These are phyloP conservation scores for Lepidium didymum DNA, from an alignment of 345 rosid species.

Conservation along the genomic window DNA sequence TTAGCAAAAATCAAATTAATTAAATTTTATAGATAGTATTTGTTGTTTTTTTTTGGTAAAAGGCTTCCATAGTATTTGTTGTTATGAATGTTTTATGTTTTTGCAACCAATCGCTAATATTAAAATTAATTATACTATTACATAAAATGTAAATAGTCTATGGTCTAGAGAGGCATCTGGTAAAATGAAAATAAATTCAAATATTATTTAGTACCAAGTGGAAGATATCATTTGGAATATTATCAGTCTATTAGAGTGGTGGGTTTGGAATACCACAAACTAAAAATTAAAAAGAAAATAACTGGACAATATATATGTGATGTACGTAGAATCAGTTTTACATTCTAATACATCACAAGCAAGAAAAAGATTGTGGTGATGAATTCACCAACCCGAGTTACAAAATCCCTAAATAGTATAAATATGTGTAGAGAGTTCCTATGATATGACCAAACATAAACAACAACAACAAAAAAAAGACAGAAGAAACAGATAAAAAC, in stretches of 20 bases:
- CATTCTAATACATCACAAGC: constrained; percentile 15
- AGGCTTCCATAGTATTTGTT: no score
- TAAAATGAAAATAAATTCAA: background rate
- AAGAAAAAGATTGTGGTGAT: constrained; percentile 30
- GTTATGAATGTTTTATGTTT: no score
- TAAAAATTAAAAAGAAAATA: background rate
- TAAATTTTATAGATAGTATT: no score
- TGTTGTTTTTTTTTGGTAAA: no score
- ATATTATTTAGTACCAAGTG: constrained; percentile 12
- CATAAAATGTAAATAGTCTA: background rate
- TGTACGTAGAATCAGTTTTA: constrained; percentile 19
- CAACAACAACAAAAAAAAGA: background rate
- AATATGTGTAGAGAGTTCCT: constrained; percentile 6
- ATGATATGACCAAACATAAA: background rate
- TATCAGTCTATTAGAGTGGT: constrained; percentile 9
- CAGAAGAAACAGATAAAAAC: background rate
- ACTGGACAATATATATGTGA: constrained; percentile 14
- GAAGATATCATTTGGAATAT: constrained; percentile 13
- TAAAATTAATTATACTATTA: background rate
- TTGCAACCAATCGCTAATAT: no score
- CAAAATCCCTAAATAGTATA: constrained; percentile 13
- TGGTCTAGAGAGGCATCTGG: background rate
- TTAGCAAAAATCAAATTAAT: no score
- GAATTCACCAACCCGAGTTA: constrained; percentile 14
- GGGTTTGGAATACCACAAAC: constrained; percentile 6